A percentile compares a stretch with the other conserved stretches of the same genome.
Evolutionary conservation across 177 flowering plant species (phyloP).

Genomic region (Vitis hybrid): DNA sequence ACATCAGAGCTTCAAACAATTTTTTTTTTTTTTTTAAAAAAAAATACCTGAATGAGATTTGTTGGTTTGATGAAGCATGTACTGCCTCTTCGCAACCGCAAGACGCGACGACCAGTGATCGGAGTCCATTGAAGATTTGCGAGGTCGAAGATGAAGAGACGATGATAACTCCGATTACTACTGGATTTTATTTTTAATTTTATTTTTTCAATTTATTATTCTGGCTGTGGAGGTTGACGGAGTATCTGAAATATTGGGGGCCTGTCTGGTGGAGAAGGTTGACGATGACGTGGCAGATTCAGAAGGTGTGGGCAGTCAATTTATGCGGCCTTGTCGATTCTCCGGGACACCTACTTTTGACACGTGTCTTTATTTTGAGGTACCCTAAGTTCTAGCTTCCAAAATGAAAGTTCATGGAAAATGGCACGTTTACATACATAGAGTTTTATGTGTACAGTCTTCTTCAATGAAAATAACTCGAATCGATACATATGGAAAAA

Average conservation of each 20-base stretch:
- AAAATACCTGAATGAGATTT: background rate
- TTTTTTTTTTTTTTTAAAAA: no score
- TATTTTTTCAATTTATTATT: background rate
- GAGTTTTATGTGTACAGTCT: no score
- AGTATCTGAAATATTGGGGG: background rate
- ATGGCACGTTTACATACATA: no score
- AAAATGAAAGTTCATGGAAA: no score
- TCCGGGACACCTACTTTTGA: no score
- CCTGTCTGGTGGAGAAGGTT: background rate
- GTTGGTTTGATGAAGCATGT: slow-evolving; percentile 6
- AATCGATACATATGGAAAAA: no score
- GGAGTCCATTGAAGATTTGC: background rate
- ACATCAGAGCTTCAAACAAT: background rate
- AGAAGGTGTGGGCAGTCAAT: background rate
- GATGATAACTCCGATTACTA: background rate
- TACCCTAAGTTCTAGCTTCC: no score
- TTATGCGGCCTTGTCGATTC: background rate
- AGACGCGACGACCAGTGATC: slow-evolving; percentile 10
- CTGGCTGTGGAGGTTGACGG: background rate
- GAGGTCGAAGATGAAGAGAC: background rate
- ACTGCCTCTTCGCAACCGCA: slow-evolving; percentile 8
- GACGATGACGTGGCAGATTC: background rate
- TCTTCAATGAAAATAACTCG: no score
- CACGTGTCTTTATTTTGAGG: no score
- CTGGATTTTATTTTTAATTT: background rate